Evolutionary conservation across 768 basidiomycete species (phyloP).

Genomic region (Crucibulum laeve): DNA sequence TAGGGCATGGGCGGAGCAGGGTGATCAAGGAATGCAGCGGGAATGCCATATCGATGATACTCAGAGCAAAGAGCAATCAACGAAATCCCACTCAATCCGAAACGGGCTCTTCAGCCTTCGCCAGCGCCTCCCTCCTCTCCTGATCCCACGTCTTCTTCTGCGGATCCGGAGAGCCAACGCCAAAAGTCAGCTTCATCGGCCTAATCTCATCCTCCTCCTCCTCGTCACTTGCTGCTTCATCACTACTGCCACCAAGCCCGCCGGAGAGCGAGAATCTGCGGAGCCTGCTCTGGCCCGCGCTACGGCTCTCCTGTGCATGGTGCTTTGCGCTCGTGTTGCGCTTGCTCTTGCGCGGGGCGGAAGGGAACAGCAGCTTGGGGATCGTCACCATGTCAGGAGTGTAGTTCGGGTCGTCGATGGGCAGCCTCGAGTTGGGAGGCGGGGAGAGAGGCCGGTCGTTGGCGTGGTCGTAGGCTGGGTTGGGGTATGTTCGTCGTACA

Average conservation of each 20-base stretch:
- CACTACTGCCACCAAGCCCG: constrained; percentile 4
- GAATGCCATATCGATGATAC: not conserved
- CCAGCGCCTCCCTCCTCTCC: constrained; percentile 1
- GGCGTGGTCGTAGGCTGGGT: constrained; percentile 52
- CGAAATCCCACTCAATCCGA: not conserved
- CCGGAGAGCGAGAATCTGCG: constrained; percentile 2
- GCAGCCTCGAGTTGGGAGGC: constrained; percentile 47
- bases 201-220: constrained; percentile 9
- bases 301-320: constrained; percentile 3
- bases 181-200: constrained; percentile 23
- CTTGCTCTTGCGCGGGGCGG: constrained; percentile 15
- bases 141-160: constrained; percentile 9
- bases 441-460: constrained; percentile 36
- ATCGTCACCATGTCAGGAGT: constrained; percentile 51
- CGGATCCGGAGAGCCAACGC: constrained; percentile 4
- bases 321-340: constrained; percentile 6
- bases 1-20: not conserved
- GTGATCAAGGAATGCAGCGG: not conserved
- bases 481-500: constrained; percentile 54
- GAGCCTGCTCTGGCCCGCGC: not conserved
- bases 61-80: not conserved
- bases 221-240: constrained; percentile 6
- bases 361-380: constrained; percentile 55
- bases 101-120: constrained; percentile 4
- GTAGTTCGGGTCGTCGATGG: constrained; percentile 61